phyloP scores from a whole-genome alignment of 164 flowering plant genomes.

The Vitis amurensis region DNA sequence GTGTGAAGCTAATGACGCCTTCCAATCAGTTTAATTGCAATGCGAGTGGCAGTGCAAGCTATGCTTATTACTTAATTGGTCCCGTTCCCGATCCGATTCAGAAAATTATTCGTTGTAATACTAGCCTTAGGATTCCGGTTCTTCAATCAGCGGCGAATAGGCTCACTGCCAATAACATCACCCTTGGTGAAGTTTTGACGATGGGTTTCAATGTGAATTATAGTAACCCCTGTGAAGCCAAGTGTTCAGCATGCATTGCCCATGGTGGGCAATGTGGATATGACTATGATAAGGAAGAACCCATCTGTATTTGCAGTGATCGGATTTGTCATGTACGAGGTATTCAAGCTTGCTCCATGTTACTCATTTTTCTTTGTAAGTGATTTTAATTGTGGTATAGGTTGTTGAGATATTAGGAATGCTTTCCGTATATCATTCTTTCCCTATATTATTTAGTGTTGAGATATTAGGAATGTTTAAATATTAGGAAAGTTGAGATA shows the following conservation, averaged over 20 bases:
- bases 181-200: slow-evolving; percentile 29
- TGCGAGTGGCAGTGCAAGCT: slow-evolving; percentile 12
- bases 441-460: too few relatives aligned
- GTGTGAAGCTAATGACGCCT: not conserved
- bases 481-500: too few relatives aligned
- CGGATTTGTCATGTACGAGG: slow-evolving; percentile 20
- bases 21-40: slow-evolving; percentile 24
- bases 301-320: slow-evolving; percentile 31
- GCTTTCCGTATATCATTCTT: too few relatives aligned
- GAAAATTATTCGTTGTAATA: slow-evolving; percentile 10
- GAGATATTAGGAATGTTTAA: too few relatives aligned
- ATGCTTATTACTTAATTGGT: slow-evolving; percentile 25
- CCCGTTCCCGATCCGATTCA: slow-evolving; percentile 33
- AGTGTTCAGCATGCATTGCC: slow-evolving; percentile 21
- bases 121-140: slow-evolving; percentile 21
- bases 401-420: too few relatives aligned
- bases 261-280: slow-evolving; percentile 34
- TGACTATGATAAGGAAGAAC: slow-evolving; percentile 4
- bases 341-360: not conserved
- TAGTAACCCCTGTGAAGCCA: slow-evolving; percentile 10
- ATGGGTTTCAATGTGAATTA: slow-evolving; percentile 39
- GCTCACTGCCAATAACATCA: slow-evolving; percentile 7
- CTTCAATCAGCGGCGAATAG: not conserved
- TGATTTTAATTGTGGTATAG: too few relatives aligned
- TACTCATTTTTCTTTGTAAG: too few relatives aligned